Base-by-base conservation (phyloP, 345 rosid genomes). In the Eucalyptus camaldulensis region DNA sequence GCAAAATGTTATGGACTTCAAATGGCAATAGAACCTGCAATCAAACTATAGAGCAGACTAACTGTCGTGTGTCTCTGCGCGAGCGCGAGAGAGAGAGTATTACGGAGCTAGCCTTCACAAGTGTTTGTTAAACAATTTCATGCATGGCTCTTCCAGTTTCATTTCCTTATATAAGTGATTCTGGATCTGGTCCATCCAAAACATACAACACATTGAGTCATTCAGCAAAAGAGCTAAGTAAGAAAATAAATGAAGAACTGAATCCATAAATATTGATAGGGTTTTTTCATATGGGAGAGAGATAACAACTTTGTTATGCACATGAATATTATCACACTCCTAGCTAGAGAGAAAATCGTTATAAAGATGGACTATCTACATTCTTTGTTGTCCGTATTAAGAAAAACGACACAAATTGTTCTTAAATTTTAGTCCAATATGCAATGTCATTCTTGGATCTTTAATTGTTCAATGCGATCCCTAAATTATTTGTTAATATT, bases 381-480 rank as follows among this genome's bases (percentile, higher is more conserved):
- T 27, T 5, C 31, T 29, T 27, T 27, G 69, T 6, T 60, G 31
- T 60, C 69, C 0, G 40, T 62, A 62, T 29, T 6, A 62, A 62
- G 31, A 13, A 62, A 27, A 62, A 62, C 1, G 16, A 13, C 8
- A 62, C 33, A 62, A 12, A 27, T 27, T 7, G 0, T 29, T 9
- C 8, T 2, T 29, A n/a, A 62, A 62, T 8, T 27, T 27, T 0
- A n/a, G 3, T 62, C 33, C 3, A 13, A 62, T 62, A 0, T 13
- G 0, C 0, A 62, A 13, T 62, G 8, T 27, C 0, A 27, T 62
- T n/a, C 8, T 6, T 27, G 16, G 16, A 27, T 13, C 13, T 62
- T 62, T 29, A 53, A 53, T 2, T 62, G 0, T 62, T 29, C 16
- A 27, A 29, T 4, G 8, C 4, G 8, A 29, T 27, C 0, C 17